phyloP scores from a whole-genome alignment of 345 rosid genomes.

The Pelargonium nanum region DNA sequence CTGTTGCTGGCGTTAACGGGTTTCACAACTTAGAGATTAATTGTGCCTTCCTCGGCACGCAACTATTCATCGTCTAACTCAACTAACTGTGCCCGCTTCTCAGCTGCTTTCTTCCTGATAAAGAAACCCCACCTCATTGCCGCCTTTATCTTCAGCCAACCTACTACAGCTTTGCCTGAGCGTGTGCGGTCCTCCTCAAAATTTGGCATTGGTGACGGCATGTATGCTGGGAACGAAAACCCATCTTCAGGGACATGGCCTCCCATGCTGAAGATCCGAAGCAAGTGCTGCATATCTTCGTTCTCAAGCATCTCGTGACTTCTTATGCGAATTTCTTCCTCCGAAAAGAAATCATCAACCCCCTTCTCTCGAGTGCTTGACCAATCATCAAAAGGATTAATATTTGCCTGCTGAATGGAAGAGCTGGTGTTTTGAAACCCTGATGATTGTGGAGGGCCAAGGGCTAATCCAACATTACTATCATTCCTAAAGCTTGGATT shows the following conservation, averaged over 20 bases:
- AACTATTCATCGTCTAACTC: conserved; percentile 47
- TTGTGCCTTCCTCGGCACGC: neutral
- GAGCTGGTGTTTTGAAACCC: conserved; percentile 40
- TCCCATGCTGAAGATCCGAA: conserved; percentile 61
- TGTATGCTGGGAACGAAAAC: conserved; percentile 29
- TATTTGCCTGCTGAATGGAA: conserved; percentile 31
- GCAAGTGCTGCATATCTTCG: conserved; percentile 89
- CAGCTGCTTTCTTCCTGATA: conserved; percentile 79
- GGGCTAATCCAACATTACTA: conserved; percentile 50
- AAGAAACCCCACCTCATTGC: conserved; percentile 98
- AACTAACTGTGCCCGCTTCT: conserved; percentile 79
- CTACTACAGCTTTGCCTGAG: conserved; percentile 77
- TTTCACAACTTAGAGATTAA: too few relatives aligned
- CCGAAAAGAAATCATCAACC: conserved; percentile 53
- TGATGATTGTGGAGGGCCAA: conserved; percentile 54
- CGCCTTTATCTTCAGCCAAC: conserved; percentile 98
- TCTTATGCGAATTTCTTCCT: conserved; percentile 74
- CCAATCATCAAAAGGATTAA: conserved; percentile 77
- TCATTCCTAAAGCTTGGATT: conserved; percentile 35
- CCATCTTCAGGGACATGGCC: conserved; percentile 43
- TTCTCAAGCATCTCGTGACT: conserved; percentile 83
- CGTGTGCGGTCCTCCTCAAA: conserved; percentile 37
- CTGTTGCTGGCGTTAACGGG: neutral
- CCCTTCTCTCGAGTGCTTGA: conserved; percentile 53
- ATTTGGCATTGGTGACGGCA: conserved; percentile 35